Evolutionary conservation across 805 yeast genomes (phyloP), one percentile per base, ranked within the genome.

Genomic region (Kazachstania psychrophila): DNA sequence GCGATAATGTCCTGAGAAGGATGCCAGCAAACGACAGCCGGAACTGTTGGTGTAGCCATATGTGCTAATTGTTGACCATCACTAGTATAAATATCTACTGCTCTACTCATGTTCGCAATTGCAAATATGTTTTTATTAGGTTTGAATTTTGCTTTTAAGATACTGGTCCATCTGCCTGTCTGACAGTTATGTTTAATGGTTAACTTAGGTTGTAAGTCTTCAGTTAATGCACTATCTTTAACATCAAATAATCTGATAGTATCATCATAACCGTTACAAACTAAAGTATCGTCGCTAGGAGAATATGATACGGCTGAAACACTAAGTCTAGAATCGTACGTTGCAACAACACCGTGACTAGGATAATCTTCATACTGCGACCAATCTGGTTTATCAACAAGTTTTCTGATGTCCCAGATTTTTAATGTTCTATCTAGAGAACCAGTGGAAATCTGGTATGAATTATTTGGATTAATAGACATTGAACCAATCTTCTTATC

Each of bases 91-190:
- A 92, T 69, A 58, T 92, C 98, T 38, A 87, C 70, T 33, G 75
- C 84, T 43, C 92, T 69, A 46, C 81, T 85, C 98, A 89, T 92
- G 56, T 89, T 89, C 10, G 84, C 97, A 48, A 89, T 89, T 13
- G 80, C 83, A 59, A 92, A 86, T 51, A 89, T 87, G 45, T 87
- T 82, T 22, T 73, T 66, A 23, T 69, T 61, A 2, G 61, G 57
- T 42, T 92, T 96, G 94, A 96, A 89, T 51, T 77, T 72, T 0
- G 96, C 77, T 49, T 89, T 86, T 39, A 89, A 63, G 32, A 89
- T 89, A 1, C 95, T 79, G 0, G 92, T 95, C 98, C 98, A 89
- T 45, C 95, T 68, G 0, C 98, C 98, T 0, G 96, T 82, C 58
- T 89, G 95, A 62, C 98, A 92, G 52, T 92, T 92, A 55, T 92